These are phyloP conservation scores for Lodderomyces theae DNA, from an alignment of 1,139 yeast genomes.

Conservation along the genomic window DNA sequence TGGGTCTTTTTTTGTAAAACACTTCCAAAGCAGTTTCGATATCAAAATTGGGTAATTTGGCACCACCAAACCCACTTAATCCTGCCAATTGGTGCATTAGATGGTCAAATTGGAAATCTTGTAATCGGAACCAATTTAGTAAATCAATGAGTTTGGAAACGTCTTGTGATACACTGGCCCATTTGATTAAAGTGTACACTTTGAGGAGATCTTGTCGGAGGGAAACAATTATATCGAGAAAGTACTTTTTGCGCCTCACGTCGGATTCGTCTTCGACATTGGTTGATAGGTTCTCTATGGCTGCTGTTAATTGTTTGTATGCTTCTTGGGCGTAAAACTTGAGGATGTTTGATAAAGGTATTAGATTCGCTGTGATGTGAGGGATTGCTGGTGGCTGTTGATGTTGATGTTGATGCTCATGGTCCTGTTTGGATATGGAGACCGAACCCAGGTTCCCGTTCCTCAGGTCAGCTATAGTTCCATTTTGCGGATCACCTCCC, in stretches of 20 bases:
- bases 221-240: slow-evolving; percentile 64
- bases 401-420: not conserved
- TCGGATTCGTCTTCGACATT: slow-evolving; percentile 47
- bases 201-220: slow-evolving; percentile 81
- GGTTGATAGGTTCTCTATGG: slow-evolving; percentile 55
- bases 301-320: slow-evolving; percentile 59
- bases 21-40: slow-evolving; percentile 84
- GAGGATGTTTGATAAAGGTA: slow-evolving; percentile 59
- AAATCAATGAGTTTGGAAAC: slow-evolving; percentile 77
- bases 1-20: slow-evolving; percentile 72
- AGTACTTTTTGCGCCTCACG: slow-evolving; percentile 59
- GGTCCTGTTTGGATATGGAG: slow-evolving; percentile 27
- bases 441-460: not conserved
- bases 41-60: slow-evolving; percentile 89
- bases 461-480: not conserved
- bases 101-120: slow-evolving; percentile 72
- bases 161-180: slow-evolving; percentile 75
- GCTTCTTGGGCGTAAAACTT: slow-evolving; percentile 62
- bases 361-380: slow-evolving; percentile 71
- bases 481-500: slow-evolving; percentile 1
- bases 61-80: slow-evolving; percentile 69
- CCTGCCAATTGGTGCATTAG: slow-evolving; percentile 49
- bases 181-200: slow-evolving; percentile 78
- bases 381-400: slow-evolving; percentile 40
- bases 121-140: slow-evolving; percentile 75